Evolutionary conservation across 2,329 filamentous ascomycete genomes (phyloP).

Genomic region (Calycina marina): DNA sequence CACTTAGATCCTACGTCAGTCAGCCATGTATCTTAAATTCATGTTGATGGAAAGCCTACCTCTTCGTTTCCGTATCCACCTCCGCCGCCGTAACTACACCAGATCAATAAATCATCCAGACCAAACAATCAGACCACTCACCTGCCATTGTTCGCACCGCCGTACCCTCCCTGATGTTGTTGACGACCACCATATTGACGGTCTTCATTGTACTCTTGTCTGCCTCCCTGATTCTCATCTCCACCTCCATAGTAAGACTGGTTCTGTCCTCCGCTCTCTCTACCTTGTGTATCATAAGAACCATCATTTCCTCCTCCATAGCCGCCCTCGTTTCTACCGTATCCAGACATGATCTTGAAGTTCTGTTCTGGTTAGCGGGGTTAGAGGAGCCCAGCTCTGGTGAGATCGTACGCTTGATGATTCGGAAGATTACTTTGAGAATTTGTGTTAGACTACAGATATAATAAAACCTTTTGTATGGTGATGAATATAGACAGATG

Average conservation of each 20-base stretch:
- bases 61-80: constrained; percentile 25
- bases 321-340: background rate
- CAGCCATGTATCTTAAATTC: no score
- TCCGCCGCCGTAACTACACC: constrained; percentile 12
- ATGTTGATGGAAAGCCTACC: no score
- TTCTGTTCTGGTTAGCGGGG: background rate
- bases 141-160: constrained; percentile 7
- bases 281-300: background rate
- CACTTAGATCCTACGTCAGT: constrained; percentile 40
- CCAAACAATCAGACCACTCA: background rate
- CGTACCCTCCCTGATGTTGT: constrained; percentile 3
- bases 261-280: background rate
- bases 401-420: no score
- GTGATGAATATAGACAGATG: no score
- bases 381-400: no score
- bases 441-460: no score
- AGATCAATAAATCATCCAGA: background rate
- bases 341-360: background rate
- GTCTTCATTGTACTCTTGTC: background rate
- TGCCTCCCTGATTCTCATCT: constrained; percentile 1
- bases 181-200: background rate
- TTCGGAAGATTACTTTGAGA: no score
- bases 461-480: no score
- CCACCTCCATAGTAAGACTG: constrained; percentile 1
- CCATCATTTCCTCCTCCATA: background rate